Conservation (phyloP, 2,329 filamentous ascomycete genomes). For the Talaromyces pinophilus region DNA sequence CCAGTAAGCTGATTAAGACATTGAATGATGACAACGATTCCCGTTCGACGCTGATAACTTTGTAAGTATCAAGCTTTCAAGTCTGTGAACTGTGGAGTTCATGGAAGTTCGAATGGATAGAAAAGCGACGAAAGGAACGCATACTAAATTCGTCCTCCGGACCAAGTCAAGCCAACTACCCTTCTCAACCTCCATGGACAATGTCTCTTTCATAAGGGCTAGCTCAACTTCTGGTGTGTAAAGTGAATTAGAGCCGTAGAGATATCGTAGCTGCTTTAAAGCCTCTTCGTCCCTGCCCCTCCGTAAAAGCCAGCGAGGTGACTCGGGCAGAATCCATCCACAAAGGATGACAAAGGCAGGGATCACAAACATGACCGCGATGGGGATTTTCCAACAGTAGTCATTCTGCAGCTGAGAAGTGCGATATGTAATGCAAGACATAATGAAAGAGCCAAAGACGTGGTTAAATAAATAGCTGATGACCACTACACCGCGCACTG, state of each 20-base stretch:
- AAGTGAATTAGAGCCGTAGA: not conserved
- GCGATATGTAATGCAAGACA: not conserved
- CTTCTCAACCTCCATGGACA: slow-evolving; percentile 23
- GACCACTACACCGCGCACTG: slow-evolving; percentile 1
- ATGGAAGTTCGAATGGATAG: too few relatives aligned
- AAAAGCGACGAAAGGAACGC: not conserved
- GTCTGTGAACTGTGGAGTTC: too few relatives aligned
- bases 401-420: too few relatives aligned
- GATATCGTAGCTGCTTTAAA: not conserved
- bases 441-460: not conserved
- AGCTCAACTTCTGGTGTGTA: too few relatives aligned
- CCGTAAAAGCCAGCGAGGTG: not conserved
- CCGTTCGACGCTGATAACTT: not conserved
- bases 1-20: slow-evolving; percentile 22
- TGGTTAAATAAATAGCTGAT: slow-evolving; percentile 4
- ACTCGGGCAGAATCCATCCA: not conserved
- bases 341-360: not conserved
- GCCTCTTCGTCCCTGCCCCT: not conserved
- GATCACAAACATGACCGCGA: not conserved
- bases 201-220: slow-evolving; percentile 17
- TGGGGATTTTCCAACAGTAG: not conserved
- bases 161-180: slow-evolving; percentile 24
- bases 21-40: slow-evolving; percentile 14
- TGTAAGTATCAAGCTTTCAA: too few relatives aligned
- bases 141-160: slow-evolving; percentile 22